Base-by-base conservation (phyloP, 306 rosid genomes). In the Astragalus glycyphyllos region DNA sequence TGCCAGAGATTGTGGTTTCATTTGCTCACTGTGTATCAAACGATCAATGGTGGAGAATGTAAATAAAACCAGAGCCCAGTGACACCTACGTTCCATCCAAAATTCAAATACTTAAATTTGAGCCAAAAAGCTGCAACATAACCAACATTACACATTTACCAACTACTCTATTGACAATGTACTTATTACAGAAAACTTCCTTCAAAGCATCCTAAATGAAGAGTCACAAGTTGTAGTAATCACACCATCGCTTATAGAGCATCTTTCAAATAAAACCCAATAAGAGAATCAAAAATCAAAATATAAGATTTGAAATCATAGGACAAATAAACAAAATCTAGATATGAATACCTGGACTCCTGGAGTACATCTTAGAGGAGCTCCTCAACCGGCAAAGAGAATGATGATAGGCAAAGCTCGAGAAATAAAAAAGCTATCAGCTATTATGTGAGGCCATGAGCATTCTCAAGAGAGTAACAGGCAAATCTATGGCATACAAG, bases 301-400 rank as follows among this genome's bases (percentile, higher is more conserved):
- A 13, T 57, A 44, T 29, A 48, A 71, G 32, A 70, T 56, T 70
- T 32, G 23, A 38, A 55, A 73, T 26, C 16, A 5, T 32, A 8
- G 29, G 37, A 35, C 9, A 59, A 54, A 16, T 16, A 5, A 16
- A 29, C 34, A 42, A 29, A 40, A 14, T 62, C n/a, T 49, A 73
- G 26, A 73, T 41, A 62, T 6, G 23, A 63, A 73, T 73, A 73
- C 72, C 65, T 73, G 4, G 57, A 26, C 13, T 29, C 72, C 65
- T 73, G 4, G 57, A 26, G 37, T 29, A 53, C 11, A 63, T 63
- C 37, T 26, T 51, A 61, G 61, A 53, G 11, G 71, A 73, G 35
- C 53, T 72, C 42, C 42, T 35, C 53, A 14, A 51, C 8, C 7
- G 60, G 31, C 65, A 70, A 10, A 66, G 58, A 42, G 66, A 56